These are phyloP conservation scores for Arthrinium phaeospermum DNA, from an alignment of 2,329 filamentous ascomycete species.

Conservation along the genomic window DNA sequence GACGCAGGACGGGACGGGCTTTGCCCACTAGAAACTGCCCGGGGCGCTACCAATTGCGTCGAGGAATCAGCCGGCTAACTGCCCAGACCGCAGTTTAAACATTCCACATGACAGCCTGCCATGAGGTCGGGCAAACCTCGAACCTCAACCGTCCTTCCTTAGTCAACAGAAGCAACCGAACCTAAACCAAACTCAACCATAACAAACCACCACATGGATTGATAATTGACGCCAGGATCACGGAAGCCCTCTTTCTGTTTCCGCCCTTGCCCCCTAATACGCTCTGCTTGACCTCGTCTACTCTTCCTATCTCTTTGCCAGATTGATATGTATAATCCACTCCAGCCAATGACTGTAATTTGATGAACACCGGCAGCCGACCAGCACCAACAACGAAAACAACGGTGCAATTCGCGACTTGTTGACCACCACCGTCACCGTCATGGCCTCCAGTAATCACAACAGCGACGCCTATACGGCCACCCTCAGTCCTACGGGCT, in stretches of 20 bases:
- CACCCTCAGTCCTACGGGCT: slow-evolving; percentile 52
- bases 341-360: not conserved
- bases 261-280: not conserved
- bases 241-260: not conserved
- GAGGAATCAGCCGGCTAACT: slow-evolving; percentile 3
- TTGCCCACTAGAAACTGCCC: not conserved
- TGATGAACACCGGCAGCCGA: not conserved
- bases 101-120: slow-evolving; percentile 3
- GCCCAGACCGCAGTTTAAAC: slow-evolving; percentile 10
- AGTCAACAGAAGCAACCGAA: not conserved
- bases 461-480: slow-evolving; percentile 48
- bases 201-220: not conserved
- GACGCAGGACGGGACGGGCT: not conserved
- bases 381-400: not conserved
- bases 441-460: slow-evolving; percentile 46
- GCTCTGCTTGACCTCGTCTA: not conserved
- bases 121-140: not conserved
- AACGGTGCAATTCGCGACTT: not conserved
- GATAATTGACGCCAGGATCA: not conserved
- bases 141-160: not conserved
- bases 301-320: not conserved
- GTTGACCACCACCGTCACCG: not conserved
- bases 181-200: not conserved
- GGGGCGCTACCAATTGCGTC: not conserved
- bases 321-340: slow-evolving; percentile 4